Percentiles rank a stretch among this genome's conserved stretches.
These are phyloP conservation scores for Podospora pseudocomata DNA, from an alignment of 495 filamentous ascomycete species.

Conservation along the genomic window DNA sequence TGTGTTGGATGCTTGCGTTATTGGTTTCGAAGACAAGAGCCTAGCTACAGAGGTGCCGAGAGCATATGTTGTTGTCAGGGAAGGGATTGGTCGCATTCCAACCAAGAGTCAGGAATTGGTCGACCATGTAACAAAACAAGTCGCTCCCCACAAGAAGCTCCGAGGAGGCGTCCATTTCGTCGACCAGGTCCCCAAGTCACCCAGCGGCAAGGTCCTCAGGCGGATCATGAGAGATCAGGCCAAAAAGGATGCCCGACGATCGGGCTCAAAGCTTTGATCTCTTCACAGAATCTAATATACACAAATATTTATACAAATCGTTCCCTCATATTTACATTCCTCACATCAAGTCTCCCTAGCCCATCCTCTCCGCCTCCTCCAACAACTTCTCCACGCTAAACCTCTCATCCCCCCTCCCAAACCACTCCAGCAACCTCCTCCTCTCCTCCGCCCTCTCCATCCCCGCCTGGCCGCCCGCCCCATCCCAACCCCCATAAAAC, in stretches of 20 bases:
- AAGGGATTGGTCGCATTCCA: conserved; percentile 45
- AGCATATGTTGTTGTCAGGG: conserved; percentile 70
- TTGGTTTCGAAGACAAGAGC: conserved; percentile 67
- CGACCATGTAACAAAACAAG: conserved; percentile 55
- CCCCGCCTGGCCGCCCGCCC: conserved; percentile 44
- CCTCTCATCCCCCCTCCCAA: conserved; percentile 66
- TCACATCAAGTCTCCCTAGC: conserved; percentile 23
- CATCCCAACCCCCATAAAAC: conserved; percentile 65
- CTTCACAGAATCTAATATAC: conserved; percentile 1
- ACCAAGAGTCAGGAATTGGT: conserved; percentile 59
- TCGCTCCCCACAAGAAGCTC: conserved; percentile 64
- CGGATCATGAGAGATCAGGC: conserved; percentile 52
- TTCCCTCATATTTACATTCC: not conserved
- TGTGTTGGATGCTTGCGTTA: conserved; percentile 81
- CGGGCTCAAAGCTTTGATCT: conserved; percentile 33
- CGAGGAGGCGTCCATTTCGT: conserved; percentile 81
- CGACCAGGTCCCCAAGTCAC: conserved; percentile 78
- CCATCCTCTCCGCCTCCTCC: conserved; percentile 78
- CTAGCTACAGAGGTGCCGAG: conserved; percentile 78
- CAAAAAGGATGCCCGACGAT: conserved; percentile 33
- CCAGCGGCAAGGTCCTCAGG: conserved; percentile 84
- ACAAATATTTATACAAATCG: conserved; percentile 1
- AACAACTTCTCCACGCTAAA: conserved; percentile 83
- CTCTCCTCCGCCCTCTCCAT: conserved; percentile 40
- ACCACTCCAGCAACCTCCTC: conserved; percentile 72